Evolutionary conservation across 192 early-diverging fungal species (phyloP).

Genomic region (Podila verticillata): DNA sequence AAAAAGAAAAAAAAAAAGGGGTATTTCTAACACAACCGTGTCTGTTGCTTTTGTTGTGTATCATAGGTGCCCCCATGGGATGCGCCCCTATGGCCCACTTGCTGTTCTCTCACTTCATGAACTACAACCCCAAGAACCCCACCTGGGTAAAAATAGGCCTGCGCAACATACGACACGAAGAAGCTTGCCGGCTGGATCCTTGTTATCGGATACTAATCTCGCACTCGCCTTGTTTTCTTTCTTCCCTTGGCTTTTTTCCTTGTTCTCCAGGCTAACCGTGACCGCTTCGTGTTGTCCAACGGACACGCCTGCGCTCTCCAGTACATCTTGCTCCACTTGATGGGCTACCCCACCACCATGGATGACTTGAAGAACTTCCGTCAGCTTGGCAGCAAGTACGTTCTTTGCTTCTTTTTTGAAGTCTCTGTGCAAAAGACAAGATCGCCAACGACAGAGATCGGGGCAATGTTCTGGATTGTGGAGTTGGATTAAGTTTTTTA

Average conservation of each 20-base stretch:
- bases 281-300: slow-evolving; percentile 98
- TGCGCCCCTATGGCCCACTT: slow-evolving; percentile 96
- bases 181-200: no score
- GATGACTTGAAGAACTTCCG: slow-evolving; percentile 95
- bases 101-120: slow-evolving; percentile 87
- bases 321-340: slow-evolving; percentile 90
- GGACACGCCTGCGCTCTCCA: slow-evolving; percentile 95
- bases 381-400: slow-evolving; percentile 82
- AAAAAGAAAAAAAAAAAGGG: no score
- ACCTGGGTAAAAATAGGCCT: slow-evolving; percentile 71
- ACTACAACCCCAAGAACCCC: slow-evolving; percentile 88
- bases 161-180: slow-evolving; percentile 1
- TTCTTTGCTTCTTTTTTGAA: neutral
- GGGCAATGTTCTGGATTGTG: no score
- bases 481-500: no score
- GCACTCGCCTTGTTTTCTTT: neutral
- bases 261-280: slow-evolving; percentile 78
- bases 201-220: no score
- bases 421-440: neutral
- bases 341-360: slow-evolving; percentile 90
- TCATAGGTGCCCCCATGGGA: slow-evolving; percentile 93
- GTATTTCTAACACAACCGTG: no score
- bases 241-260: neutral
- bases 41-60: neutral
- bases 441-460: no score